These are phyloP conservation scores for Ogataea neopini DNA, from an alignment of 805 yeast genomes.

Conservation along the genomic window DNA sequence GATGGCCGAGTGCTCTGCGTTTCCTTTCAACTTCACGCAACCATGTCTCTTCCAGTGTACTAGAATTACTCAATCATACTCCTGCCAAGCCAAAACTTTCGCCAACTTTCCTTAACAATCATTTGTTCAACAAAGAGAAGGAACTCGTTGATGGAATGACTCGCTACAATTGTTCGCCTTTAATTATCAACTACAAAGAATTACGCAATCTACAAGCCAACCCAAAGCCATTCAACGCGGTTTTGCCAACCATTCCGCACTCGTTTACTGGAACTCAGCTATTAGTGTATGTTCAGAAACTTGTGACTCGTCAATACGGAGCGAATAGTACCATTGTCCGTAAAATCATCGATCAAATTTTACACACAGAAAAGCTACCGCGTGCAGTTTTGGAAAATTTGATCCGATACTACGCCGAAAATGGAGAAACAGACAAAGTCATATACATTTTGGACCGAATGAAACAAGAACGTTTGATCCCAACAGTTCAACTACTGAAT, in stretches of 20 bases:
- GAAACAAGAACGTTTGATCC: neutral
- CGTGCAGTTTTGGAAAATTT: neutral
- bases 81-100: constrained; percentile 1
- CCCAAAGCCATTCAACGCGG: neutral
- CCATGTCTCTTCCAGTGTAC: neutral
- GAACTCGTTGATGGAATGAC: constrained; percentile 1
- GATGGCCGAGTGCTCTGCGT: neutral
- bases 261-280: neutral
- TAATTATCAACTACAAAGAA: constrained; percentile 1
- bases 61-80: neutral
- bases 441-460: constrained; percentile 5
- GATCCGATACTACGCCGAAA: constrained; percentile 6
- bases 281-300: constrained; percentile 3
- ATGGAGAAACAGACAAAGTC: constrained; percentile 5
- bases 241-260: constrained; percentile 2
- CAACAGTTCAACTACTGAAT: constrained; percentile 2
- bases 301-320: neutral
- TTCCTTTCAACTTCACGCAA: neutral
- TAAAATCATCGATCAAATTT: neutral
- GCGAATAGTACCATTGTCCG: neutral
- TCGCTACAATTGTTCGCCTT: neutral
- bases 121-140: constrained; percentile 1
- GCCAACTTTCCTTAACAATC: neutral
- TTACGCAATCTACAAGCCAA: neutral
- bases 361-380: neutral